These are phyloP conservation scores for Arthroderma sp. DNA, from an alignment of 2,329 filamentous ascomycete genomes.

Conservation along the genomic window DNA sequence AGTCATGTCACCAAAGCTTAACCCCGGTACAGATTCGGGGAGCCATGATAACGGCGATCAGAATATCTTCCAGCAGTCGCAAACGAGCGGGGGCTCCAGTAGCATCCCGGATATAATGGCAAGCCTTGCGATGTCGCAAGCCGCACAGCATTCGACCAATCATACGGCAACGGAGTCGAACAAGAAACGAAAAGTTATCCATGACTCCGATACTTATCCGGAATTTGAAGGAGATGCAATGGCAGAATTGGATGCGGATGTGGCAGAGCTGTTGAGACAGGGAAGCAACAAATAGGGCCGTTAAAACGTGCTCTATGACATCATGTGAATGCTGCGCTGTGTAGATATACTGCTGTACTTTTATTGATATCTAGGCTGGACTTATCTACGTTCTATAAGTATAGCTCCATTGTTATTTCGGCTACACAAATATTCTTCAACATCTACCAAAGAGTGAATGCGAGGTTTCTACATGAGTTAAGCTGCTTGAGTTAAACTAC, in stretches of 20 bases:
- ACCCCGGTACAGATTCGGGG: neutral
- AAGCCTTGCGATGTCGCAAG: too few species aligned
- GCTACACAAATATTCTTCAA: too few species aligned
- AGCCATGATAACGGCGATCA: too few species aligned
- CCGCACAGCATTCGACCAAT: neutral
- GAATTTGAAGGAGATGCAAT: slow-evolving; percentile 40
- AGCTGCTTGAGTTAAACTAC: too few species aligned
- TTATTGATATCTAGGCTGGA: too few species aligned
- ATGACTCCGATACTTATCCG: slow-evolving; percentile 29
- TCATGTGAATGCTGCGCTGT: neutral
- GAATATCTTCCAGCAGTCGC: slow-evolving; percentile 1
- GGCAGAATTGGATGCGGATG: slow-evolving; percentile 47
- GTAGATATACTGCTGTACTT: too few species aligned
- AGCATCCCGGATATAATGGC: neutral
- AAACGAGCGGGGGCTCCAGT: neutral
- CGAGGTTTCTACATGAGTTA: too few species aligned
- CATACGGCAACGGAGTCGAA: slow-evolving; percentile 15
- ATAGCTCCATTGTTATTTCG: too few species aligned
- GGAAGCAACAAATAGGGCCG: slow-evolving; percentile 22
- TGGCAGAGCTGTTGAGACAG: slow-evolving; percentile 44
- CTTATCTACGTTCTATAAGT: too few species aligned
- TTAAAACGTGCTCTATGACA: neutral
- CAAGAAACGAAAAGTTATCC: slow-evolving; percentile 38
- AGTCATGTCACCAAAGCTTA: slow-evolving; percentile 34
- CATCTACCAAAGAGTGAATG: too few species aligned